These are phyloP conservation scores for Chalaropsis thielavioides DNA, from an alignment of 2,329 filamentous ascomycete species.

Conservation along the genomic window DNA sequence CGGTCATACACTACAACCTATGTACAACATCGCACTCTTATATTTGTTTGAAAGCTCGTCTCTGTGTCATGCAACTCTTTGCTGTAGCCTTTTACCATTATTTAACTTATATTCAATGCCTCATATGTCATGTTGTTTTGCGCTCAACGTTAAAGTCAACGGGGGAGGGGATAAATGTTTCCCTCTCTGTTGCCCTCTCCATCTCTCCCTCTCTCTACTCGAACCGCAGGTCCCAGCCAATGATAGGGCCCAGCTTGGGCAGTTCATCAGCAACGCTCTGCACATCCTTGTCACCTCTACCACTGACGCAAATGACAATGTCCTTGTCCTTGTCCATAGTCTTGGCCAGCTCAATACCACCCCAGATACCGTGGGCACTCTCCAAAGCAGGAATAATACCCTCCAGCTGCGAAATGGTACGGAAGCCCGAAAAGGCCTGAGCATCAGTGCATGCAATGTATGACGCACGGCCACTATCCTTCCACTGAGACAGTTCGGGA, in stretches of 20 bases:
- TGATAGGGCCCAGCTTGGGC: slow-evolving; percentile 73
- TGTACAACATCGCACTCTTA: background rate
- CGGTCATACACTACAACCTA: background rate
- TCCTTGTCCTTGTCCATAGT: slow-evolving; percentile 79
- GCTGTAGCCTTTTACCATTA: background rate
- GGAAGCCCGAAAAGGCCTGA: slow-evolving; percentile 78
- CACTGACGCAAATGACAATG: slow-evolving; percentile 84
- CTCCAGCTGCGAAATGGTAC: slow-evolving; percentile 70
- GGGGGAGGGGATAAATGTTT: background rate
- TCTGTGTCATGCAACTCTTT: background rate
- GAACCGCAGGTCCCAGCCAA: slow-evolving; percentile 58
- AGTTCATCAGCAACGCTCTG: slow-evolving; percentile 94
- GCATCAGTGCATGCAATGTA: slow-evolving; percentile 88
- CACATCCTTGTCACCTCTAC: slow-evolving; percentile 94
- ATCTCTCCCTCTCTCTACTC: slow-evolving; percentile 24
- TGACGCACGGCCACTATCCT: slow-evolving; percentile 71
- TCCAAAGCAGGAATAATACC: slow-evolving; percentile 95
- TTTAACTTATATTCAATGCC: background rate
- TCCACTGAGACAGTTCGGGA: slow-evolving; percentile 84
- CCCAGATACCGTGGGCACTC: slow-evolving; percentile 82
- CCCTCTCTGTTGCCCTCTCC: background rate
- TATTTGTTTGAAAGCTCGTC: background rate
- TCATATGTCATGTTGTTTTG: background rate
- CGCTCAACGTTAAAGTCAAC: background rate
- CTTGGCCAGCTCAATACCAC: slow-evolving; percentile 80